Evolutionary conservation across 2,329 filamentous ascomycete genomes (phyloP).

Genomic region (Calonectria hongkongensis): DNA sequence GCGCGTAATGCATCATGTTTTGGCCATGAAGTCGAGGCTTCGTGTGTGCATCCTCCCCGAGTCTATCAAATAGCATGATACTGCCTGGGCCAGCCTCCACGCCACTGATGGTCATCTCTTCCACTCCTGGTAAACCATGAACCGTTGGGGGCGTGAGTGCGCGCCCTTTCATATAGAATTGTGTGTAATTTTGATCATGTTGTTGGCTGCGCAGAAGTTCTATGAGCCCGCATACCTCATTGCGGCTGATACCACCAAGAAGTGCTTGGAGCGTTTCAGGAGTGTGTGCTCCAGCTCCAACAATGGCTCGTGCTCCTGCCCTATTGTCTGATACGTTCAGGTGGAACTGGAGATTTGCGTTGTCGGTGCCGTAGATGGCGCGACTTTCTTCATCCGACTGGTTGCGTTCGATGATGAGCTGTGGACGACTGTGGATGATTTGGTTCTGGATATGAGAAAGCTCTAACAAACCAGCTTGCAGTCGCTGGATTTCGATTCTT

Average conservation of each 20-base stretch:
- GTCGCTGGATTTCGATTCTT: background rate
- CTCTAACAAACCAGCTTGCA: background rate
- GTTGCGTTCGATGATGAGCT: slow-evolving; percentile 1
- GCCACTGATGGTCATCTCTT: background rate
- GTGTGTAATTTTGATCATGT: background rate
- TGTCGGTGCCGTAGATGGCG: slow-evolving; percentile 4
- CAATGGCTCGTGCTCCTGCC: background rate
- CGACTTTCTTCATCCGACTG: background rate
- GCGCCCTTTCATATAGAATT: background rate
- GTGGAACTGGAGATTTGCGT: background rate
- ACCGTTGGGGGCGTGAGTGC: background rate
- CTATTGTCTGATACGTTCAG: slow-evolving; percentile 12
- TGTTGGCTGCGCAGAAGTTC: background rate
- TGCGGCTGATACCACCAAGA: background rate
- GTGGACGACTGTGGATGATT: background rate
- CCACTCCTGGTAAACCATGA: background rate
- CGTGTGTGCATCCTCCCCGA: background rate
- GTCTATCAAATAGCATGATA: background rate
- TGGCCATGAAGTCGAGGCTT: too few species aligned
- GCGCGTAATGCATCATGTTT: background rate
- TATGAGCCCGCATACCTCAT: background rate
- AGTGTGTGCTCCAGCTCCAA: slow-evolving; percentile 7
- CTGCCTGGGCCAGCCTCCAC: background rate
- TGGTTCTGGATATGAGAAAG: background rate
- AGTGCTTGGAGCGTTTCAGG: background rate